Evolutionary conservation across 257 asterid genomes (phyloP).

Genomic region (Vinca minor): DNA sequence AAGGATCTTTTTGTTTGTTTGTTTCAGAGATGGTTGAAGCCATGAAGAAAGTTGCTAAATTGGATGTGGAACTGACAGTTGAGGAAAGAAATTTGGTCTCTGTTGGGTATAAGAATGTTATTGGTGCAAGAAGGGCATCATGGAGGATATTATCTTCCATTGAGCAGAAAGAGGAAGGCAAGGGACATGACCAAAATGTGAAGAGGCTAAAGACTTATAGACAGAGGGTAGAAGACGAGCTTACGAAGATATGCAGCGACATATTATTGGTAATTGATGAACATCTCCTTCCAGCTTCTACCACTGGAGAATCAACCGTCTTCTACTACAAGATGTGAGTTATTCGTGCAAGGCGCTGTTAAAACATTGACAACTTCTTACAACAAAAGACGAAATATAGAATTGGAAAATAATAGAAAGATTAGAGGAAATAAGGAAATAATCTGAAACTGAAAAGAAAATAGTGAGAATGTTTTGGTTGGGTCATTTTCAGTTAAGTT

Average conservation of each 20-base stretch:
- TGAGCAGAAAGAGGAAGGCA: constrained; percentile 63
- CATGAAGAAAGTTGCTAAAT: constrained; percentile 59
- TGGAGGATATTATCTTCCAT: constrained; percentile 73
- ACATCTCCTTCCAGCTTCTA: constrained; percentile 64
- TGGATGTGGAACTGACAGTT: constrained; percentile 63
- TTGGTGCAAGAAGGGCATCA: constrained; percentile 74
- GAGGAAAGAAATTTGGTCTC: constrained; percentile 77
- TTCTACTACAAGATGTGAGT: constrained; percentile 75
- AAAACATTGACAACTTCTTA: too few relatives aligned
- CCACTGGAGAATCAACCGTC: constrained; percentile 69
- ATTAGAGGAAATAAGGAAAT: background rate
- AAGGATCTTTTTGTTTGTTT: background rate
- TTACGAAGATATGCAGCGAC: constrained; percentile 62
- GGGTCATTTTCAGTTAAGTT: too few relatives aligned
- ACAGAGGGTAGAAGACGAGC: constrained; percentile 68
- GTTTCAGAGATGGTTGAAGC: constrained; percentile 71
- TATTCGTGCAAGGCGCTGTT: background rate
- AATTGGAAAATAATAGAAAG: background rate
- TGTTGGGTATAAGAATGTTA: constrained; percentile 70
- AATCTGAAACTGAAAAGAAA: background rate
- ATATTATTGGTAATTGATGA: constrained; percentile 63
- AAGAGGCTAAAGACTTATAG: constrained; percentile 55
- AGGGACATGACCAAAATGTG: constrained; percentile 67
- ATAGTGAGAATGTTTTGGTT: background rate
- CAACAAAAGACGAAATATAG: too few relatives aligned